phyloP scores from a whole-genome alignment of 2,329 filamentous ascomycete genomes.

The Aspergillus sp. region DNA sequence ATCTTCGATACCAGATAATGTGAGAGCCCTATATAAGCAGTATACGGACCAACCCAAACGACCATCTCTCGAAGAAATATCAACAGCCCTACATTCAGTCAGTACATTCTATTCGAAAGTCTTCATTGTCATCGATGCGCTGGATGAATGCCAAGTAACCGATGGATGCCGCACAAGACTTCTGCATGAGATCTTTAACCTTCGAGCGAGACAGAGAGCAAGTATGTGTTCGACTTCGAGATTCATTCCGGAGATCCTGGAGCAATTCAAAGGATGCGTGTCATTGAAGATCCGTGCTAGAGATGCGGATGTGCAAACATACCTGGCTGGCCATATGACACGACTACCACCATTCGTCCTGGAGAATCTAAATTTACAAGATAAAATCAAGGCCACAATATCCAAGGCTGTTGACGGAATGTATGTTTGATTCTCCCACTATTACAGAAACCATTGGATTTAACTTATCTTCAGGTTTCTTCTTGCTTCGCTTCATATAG shows the following conservation, averaged over 20 bases:
- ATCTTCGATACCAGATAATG: constrained; percentile 19
- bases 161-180: constrained; percentile 4
- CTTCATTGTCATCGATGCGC: constrained; percentile 31
- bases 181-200: constrained; percentile 19
- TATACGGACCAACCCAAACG: constrained; percentile 13
- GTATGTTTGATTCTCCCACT: constrained; percentile 23
- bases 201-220: constrained; percentile 15
- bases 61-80: constrained; percentile 25
- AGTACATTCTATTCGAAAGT: constrained; percentile 13
- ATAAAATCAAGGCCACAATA: constrained; percentile 22
- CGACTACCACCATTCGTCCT: constrained; percentile 15
- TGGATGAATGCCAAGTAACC: constrained; percentile 26
- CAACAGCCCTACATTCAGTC: constrained; percentile 14
- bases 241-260: constrained; percentile 20
- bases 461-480: constrained; percentile 24
- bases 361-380: constrained; percentile 14
- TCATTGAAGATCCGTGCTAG: constrained; percentile 32
- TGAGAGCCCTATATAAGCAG: constrained; percentile 28
- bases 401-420: constrained; percentile 29
- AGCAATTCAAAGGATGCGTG: constrained; percentile 15
- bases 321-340: constrained; percentile 23
- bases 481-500: constrained; percentile 22
- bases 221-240: constrained; percentile 36
- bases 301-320: constrained; percentile 30
- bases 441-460: not conserved